Conservation (phyloP, 192 early-diverging fungal species). For the Coemansia sp. region DNA sequence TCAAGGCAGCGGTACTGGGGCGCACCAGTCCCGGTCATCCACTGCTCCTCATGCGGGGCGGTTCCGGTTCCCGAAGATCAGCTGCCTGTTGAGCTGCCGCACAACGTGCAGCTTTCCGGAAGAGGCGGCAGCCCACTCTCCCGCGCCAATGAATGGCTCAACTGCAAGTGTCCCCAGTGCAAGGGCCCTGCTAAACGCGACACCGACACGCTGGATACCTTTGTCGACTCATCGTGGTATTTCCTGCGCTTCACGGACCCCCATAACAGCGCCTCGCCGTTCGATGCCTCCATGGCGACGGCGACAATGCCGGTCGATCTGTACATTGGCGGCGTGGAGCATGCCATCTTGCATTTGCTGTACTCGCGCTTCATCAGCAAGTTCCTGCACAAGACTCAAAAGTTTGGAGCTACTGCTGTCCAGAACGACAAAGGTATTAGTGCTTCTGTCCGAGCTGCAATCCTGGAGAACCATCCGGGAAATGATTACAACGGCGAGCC, state of each 20-base stretch:
- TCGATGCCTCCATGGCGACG: conserved; percentile 57
- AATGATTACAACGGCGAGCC: conserved; percentile 72
- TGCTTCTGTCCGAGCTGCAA: conserved; percentile 13
- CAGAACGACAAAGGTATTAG: not conserved
- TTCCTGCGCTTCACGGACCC: conserved; percentile 86
- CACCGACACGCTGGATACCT: conserved; percentile 96
- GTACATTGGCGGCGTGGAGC: conserved; percentile 95
- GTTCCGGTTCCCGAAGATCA: conserved; percentile 84
- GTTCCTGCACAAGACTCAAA: conserved; percentile 69
- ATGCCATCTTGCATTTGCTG: conserved; percentile 91
- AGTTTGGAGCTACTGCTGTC: conserved; percentile 26
- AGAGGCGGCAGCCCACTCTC: conserved; percentile 73
- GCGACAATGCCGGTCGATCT: conserved; percentile 80
- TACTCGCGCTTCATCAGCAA: conserved; percentile 92
- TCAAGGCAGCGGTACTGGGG: conserved; percentile 98
- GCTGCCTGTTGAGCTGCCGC: conserved; percentile 76
- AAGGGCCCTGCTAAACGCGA: conserved; percentile 73
- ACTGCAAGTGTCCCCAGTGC: conserved; percentile 79
- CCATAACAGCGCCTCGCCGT: conserved; percentile 62
- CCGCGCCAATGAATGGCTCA: conserved; percentile 65
- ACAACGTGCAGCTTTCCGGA: conserved; percentile 61
- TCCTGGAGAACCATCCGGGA: conserved; percentile 38
- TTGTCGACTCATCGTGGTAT: conserved; percentile 98
- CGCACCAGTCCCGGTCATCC: conserved; percentile 92
- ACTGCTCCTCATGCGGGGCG: conserved; percentile 77